These are phyloP conservation scores for Fusarium sp. DNA, from an alignment of 2,329 filamentous ascomycete genomes.

Conservation along the genomic window DNA sequence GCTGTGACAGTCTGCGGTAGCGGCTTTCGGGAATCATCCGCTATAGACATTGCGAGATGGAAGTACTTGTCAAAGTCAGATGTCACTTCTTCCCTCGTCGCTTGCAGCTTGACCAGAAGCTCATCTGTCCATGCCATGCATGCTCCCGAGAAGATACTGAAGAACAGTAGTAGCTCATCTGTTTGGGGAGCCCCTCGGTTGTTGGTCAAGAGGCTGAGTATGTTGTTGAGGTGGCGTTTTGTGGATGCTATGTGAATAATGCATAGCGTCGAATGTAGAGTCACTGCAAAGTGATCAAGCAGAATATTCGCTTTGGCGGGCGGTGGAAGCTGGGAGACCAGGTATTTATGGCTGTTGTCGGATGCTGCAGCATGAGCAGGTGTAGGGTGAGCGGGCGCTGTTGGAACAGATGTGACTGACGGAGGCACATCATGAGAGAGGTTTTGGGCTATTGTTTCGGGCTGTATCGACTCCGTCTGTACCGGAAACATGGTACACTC, in stretches of 20 bases:
- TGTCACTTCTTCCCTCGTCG: background rate
- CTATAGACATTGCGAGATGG: background rate
- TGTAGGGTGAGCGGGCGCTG: background rate
- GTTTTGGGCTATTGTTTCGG: background rate
- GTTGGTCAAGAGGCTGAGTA: rapidly evolving
- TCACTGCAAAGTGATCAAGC: background rate
- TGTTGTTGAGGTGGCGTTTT: background rate
- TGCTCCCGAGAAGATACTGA: slow-evolving; percentile 8
- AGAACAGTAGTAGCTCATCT: background rate
- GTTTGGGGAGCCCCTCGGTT: rapidly evolving
- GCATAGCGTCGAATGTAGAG: background rate
- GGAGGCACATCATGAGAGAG: background rate
- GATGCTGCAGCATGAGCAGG: background rate
- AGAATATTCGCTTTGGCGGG: background rate
- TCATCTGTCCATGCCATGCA: slow-evolving; percentile 3
- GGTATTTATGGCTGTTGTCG: background rate
- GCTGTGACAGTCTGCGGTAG: background rate
- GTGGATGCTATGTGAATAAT: slow-evolving; percentile 1
- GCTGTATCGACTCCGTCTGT: background rate
- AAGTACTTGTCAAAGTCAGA: background rate
- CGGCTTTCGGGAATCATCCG: background rate
- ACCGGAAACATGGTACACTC: background rate
- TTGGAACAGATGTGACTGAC: background rate
- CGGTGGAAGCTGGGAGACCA: background rate
- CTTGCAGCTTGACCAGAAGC: background rate